These are phyloP conservation scores for Phoma herbarum DNA, from an alignment of 2,329 filamentous ascomycete species.

Conservation along the genomic window DNA sequence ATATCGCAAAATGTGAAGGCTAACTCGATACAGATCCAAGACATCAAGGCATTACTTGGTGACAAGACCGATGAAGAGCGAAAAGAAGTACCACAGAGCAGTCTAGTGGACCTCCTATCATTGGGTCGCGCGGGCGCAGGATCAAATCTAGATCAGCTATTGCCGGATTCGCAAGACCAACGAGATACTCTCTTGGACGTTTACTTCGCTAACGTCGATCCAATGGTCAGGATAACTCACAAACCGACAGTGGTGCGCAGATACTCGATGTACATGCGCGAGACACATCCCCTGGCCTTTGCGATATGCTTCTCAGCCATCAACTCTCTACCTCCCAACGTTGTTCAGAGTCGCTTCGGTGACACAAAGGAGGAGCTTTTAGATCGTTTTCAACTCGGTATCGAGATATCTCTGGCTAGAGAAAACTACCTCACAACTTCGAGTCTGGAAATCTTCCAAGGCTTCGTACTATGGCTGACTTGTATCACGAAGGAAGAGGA, in stretches of 20 bases:
- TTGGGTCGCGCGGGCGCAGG: conserved; percentile 43
- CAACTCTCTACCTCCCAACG: conserved; percentile 44
- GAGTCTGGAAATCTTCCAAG: conserved; percentile 50
- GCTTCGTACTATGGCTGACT: conserved; percentile 49
- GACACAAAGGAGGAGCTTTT: conserved; percentile 46
- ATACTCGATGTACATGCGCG: conserved; percentile 38
- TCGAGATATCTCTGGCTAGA: conserved; percentile 48
- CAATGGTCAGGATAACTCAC: conserved; percentile 50
- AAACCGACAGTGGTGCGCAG: conserved; percentile 43
- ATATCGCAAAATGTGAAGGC: background rate
- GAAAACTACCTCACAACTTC: conserved; percentile 51
- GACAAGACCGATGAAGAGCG: conserved; percentile 44
- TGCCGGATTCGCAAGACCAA: conserved; percentile 44
- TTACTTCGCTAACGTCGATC: conserved; percentile 50
- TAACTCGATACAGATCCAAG: conserved; percentile 44
- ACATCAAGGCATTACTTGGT: conserved; percentile 50
- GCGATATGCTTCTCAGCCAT: conserved; percentile 50
- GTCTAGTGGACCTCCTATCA: conserved; percentile 44
- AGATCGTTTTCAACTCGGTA: conserved; percentile 44
- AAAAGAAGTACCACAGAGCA: conserved; percentile 41
- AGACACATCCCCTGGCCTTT: conserved; percentile 47
- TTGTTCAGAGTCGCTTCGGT: conserved; percentile 43
- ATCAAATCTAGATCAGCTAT: conserved; percentile 36
- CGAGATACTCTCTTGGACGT: conserved; percentile 46
- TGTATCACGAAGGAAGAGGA: conserved; percentile 51